Percentiles rank a stretch among this genome's conserved stretches.
These are phyloP conservation scores for Allium cepa DNA, from an alignment of 106 monocot genomes.

Conservation along the genomic window DNA sequence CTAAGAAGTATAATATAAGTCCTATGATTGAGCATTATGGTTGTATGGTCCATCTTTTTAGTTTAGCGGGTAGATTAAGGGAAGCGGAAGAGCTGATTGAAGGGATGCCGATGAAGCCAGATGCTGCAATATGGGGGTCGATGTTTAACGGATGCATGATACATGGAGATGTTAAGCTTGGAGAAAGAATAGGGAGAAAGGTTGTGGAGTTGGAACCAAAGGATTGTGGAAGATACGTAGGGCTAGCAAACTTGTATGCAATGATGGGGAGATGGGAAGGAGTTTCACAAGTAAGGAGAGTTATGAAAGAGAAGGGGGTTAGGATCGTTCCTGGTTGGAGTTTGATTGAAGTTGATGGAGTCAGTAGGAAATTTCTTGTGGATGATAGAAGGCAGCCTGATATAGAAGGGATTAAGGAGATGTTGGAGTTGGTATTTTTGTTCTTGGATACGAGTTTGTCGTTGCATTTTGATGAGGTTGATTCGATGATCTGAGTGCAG, in stretches of 20 bases:
- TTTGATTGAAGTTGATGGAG: slow-evolving; percentile 27
- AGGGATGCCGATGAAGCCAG: slow-evolving; percentile 35
- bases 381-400: slow-evolving; percentile 28
- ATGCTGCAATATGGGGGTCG: slow-evolving; percentile 38
- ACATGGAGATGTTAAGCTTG: slow-evolving; percentile 29
- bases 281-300: slow-evolving; percentile 25
- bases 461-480: too few relatives aligned
- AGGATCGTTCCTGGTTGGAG: slow-evolving; percentile 33
- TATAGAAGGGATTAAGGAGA: slow-evolving; percentile 20
- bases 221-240: slow-evolving; percentile 32
- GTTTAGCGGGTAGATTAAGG: slow-evolving; percentile 19
- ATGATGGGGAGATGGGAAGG: slow-evolving; percentile 26
- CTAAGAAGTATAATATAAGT: slow-evolving; percentile 12
- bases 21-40: slow-evolving; percentile 57
- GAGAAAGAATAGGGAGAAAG: slow-evolving; percentile 21
- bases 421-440: slow-evolving; percentile 5
- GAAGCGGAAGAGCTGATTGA: slow-evolving; percentile 22
- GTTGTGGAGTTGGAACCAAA: slow-evolving; percentile 23
- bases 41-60: slow-evolving; percentile 50
- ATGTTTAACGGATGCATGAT: slow-evolving; percentile 32
- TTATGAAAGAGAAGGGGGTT: slow-evolving; percentile 18
- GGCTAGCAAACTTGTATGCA: slow-evolving; percentile 41
- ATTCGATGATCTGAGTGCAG: too few relatives aligned
- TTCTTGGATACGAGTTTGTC: not conserved
- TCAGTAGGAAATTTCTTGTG: slow-evolving; percentile 24